phyloP scores from a whole-genome alignment of 352 stramenopile species.

The Phytopythium vexans region DNA sequence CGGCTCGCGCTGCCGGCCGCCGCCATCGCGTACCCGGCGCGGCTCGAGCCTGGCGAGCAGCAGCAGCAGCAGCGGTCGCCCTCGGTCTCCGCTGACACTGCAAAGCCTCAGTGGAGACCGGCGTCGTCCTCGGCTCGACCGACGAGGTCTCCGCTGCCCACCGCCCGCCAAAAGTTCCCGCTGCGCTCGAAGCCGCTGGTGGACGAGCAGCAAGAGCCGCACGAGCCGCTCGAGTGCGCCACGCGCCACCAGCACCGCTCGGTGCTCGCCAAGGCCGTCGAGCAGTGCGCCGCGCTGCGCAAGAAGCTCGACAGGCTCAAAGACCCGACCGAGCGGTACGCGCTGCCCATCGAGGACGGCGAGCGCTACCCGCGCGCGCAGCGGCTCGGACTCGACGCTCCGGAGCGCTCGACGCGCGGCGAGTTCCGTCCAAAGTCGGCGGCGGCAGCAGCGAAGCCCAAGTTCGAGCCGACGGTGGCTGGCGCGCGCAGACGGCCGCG shows the following conservation, averaged over 20 bases:
- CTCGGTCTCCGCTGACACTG: neutral
- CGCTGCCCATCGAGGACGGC: slow-evolving; percentile 44
- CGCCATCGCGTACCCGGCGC: neutral
- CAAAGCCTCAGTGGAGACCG: slow-evolving; percentile 38
- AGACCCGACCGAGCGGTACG: slow-evolving; percentile 40
- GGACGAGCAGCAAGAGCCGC: slow-evolving; percentile 3
- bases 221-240: slow-evolving; percentile 19
- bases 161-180: slow-evolving; percentile 25
- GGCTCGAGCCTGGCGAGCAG: slow-evolving; percentile 15
- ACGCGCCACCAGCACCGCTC: slow-evolving; percentile 15
- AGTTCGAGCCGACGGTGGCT: slow-evolving; percentile 29
- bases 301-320: slow-evolving; percentile 28
- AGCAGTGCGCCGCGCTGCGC: slow-evolving; percentile 24
- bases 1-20: neutral
- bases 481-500: slow-evolving; percentile 43
- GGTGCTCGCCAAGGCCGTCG: slow-evolving; percentile 21
- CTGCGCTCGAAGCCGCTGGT: slow-evolving; percentile 3
- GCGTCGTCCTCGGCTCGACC: slow-evolving; percentile 19
- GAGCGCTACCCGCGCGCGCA: slow-evolving; percentile 33
- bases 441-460: slow-evolving; percentile 11
- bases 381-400: slow-evolving; percentile 41
- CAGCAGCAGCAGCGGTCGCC: slow-evolving; percentile 1
- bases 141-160: slow-evolving; percentile 3
- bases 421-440: slow-evolving; percentile 39
- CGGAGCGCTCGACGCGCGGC: no score